These are phyloP conservation scores for Chytridiales sp. DNA, from an alignment of 371 early-diverging fungal species.

Conservation along the genomic window DNA sequence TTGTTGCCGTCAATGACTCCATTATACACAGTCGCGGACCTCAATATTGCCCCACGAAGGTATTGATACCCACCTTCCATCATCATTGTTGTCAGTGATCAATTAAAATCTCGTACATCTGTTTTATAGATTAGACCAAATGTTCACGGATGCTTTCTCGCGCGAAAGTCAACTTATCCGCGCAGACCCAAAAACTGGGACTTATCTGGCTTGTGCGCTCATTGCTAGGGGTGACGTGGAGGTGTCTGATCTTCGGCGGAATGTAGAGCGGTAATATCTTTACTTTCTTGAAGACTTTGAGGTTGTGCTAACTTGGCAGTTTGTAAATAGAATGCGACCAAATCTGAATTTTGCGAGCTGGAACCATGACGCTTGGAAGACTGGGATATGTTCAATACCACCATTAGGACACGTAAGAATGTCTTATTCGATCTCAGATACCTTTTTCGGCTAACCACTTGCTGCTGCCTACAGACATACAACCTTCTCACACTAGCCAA, in stretches of 20 bases:
- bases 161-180: constrained; percentile 62
- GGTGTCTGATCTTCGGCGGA: constrained; percentile 52
- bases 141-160: constrained; percentile 62
- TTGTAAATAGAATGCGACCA: constrained; percentile 25
- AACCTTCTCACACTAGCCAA: constrained; percentile 49
- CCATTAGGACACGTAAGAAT: constrained; percentile 40
- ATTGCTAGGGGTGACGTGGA: constrained; percentile 49
- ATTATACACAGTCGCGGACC: constrained; percentile 38
- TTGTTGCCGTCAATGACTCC: constrained; percentile 52
- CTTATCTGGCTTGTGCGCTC: constrained; percentile 53
- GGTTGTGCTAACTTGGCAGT: background rate
- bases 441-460: too few relatives aligned
- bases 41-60: constrained; percentile 24
- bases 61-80: constrained; percentile 18
- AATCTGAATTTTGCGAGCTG: constrained; percentile 46
- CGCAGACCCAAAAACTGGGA: constrained; percentile 55
- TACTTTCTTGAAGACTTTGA: background rate
- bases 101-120: constrained; percentile 4
- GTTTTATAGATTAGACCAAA: constrained; percentile 53
- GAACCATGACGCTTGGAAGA: constrained; percentile 59
- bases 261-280: constrained; percentile 45
- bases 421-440: background rate
- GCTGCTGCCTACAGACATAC: constrained; percentile 24
- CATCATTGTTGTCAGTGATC: constrained; percentile 6
- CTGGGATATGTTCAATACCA: constrained; percentile 51